A percentile compares a stretch with the other conserved stretches of the same genome.
Conservation (phyloP, 805 yeast species). For the Barnettozyma populi region DNA sequence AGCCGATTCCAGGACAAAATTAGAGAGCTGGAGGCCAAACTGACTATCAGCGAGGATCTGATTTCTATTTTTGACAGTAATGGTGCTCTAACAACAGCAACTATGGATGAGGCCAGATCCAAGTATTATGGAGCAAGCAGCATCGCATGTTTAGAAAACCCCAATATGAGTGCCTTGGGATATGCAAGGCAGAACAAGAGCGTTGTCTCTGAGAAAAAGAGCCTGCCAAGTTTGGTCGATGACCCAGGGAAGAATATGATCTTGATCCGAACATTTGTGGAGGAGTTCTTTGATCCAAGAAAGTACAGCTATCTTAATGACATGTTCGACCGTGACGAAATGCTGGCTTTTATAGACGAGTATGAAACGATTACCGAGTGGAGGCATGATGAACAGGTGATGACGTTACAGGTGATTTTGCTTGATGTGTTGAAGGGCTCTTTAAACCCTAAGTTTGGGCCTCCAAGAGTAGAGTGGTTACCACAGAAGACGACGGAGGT, state of each 20-base stretch:
- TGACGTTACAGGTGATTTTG: constrained; percentile 15
- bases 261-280: constrained; percentile 10
- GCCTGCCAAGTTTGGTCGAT: neutral
- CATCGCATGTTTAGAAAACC: constrained; percentile 11
- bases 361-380: constrained; percentile 5
- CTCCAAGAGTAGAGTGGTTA: constrained; percentile 2
- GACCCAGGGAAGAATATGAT: constrained; percentile 5
- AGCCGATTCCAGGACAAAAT: constrained; percentile 9
- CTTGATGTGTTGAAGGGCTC: constrained; percentile 18
- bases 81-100: constrained; percentile 2
- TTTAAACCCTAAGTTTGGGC: constrained; percentile 1
- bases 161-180: constrained; percentile 3
- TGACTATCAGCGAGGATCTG: constrained; percentile 16
- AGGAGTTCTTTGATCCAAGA: constrained; percentile 13
- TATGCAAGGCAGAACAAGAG: neutral
- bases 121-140: constrained; percentile 15
- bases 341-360: constrained; percentile 11
- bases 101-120: neutral
- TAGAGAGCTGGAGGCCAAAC: constrained; percentile 17
- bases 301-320: constrained; percentile 13
- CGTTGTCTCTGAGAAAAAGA: neutral
- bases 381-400: constrained; percentile 19
- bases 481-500: neutral
- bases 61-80: constrained; percentile 22
- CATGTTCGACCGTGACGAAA: constrained; percentile 13